Conservation (phyloP, 306 rosid species). For the Ormosia emarginata region DNA sequence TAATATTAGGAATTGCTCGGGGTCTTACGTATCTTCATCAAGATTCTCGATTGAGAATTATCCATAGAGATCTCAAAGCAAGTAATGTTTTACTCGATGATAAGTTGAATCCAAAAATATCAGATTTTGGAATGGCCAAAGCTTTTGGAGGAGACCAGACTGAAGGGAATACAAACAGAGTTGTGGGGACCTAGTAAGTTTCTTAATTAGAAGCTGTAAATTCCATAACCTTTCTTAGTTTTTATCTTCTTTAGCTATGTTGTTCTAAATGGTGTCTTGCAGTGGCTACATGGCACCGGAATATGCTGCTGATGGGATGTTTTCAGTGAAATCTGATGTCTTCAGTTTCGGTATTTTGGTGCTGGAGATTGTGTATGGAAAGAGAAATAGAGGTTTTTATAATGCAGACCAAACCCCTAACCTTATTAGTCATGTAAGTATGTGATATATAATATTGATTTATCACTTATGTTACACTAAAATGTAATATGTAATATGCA, state of each 20-base stretch:
- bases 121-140: constrained; percentile 40
- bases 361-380: constrained; percentile 39
- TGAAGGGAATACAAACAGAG: constrained; percentile 42
- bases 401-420: constrained; percentile 21
- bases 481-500: neutral
- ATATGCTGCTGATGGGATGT: constrained; percentile 25
- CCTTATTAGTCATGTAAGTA: constrained; percentile 42
- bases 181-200: constrained; percentile 39
- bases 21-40: constrained; percentile 46
- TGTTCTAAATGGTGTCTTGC: neutral
- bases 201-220: too few relatives aligned
- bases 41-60: constrained; percentile 35
- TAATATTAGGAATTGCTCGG: constrained; percentile 31
- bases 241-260: too few relatives aligned
- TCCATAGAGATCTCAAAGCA: constrained; percentile 42
- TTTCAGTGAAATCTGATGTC: constrained; percentile 15
- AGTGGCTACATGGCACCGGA: constrained; percentile 47
- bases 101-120: constrained; percentile 38
- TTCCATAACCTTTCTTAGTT: too few relatives aligned
- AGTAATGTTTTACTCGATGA: constrained; percentile 40
- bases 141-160: neutral
- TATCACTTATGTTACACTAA: neutral
- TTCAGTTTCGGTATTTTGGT: constrained; percentile 22
- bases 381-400: constrained; percentile 32
- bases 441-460: neutral